Evolutionary conservation across 108 stramenopile species (phyloP), one percentile per base, ranked within the genome.

Genomic region (Thalassiosira profunda): DNA sequence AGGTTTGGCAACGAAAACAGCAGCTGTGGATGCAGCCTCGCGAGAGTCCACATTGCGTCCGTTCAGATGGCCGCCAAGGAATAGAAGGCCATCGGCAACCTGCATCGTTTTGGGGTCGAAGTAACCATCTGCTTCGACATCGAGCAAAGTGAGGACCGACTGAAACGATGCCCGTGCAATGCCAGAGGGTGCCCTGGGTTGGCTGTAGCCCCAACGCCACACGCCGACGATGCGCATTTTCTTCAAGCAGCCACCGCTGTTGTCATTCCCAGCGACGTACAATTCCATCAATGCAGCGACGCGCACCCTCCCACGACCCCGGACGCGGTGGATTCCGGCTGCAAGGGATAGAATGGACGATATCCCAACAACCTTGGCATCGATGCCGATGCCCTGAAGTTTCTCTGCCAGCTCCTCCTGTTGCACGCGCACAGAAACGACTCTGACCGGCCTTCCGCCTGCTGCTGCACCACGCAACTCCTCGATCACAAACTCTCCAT

Each of bases 201-300:
- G 36, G 54, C 68, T 76, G 49, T 89, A 86, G 8, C 93, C 93
- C 93, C 93, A 95, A 61, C 86, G 82, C 89, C 89, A 95, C 21
- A 92, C 82, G 20, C 70, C 89, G 45, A 92, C 79, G 20, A 89
- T 53, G 51, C 85, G 60, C 5, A 81, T 70, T 42, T 72, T 70
- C 36, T 51, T 49, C 15, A 66, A 48, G 17, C 20, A 21, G 52
- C 34, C 44, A n/a, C n/a, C n/a, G 4, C 10, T 34, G 11, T 34
- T 21, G 18, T 76, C 72, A n/a, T 76, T 54, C 10, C 41, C 30
- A 41, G 40, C 28, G 44, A 84, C 47, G 49, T 79, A 72, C 11
- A 82, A 12, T 63, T 84, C 80, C 25, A 81, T 37, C 1, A 95
- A 46, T 28, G 82, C 87, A 28, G 83, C 89, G 1, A 95, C 88